phyloP scores from a whole-genome alignment of 225 moss, liverwort and hornwort species.

The Pseudisothecium myosuroides region DNA sequence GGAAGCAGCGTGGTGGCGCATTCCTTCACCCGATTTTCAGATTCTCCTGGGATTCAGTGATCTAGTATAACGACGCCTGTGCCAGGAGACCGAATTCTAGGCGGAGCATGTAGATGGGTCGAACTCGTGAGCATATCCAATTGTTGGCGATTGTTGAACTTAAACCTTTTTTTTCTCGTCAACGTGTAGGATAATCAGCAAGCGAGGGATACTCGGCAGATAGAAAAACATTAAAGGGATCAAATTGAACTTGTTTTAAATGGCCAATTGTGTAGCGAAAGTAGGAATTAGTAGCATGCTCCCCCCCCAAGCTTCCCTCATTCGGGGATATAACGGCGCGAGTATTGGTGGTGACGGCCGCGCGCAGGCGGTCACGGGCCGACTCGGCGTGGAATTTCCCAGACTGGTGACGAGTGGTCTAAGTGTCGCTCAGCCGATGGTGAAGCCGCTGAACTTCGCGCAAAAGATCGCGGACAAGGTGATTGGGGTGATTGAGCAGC shows the following conservation, averaged over 20 bases:
- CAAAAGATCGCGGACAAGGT: slow-evolving; percentile 46
- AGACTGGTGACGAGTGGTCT: not conserved
- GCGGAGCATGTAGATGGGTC: slow-evolving; percentile 9
- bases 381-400: not conserved
- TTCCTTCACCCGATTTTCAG: not conserved
- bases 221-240: too few relatives aligned
- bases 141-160: not conserved
- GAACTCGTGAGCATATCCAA: not conserved
- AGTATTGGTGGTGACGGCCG: not conserved
- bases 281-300: not conserved
- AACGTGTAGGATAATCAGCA: not conserved
- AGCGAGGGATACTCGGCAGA: not conserved
- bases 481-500: slow-evolving; percentile 43
- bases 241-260: not conserved
- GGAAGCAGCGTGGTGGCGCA: slow-evolving; percentile 20
- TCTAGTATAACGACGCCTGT: not conserved
- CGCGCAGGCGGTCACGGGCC: not conserved
- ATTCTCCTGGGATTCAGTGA: not conserved
- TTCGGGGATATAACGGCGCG: not conserved
- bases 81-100: not conserved
- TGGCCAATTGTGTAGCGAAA: slow-evolving; percentile 11
- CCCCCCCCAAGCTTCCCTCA: not conserved
- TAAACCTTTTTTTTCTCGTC: not conserved
- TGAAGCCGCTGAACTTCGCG: slow-evolving; percentile 35
- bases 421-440: not conserved